phyloP scores from a whole-genome alignment of 2,329 filamentous ascomycete species.

The Beauveria asiatica region DNA sequence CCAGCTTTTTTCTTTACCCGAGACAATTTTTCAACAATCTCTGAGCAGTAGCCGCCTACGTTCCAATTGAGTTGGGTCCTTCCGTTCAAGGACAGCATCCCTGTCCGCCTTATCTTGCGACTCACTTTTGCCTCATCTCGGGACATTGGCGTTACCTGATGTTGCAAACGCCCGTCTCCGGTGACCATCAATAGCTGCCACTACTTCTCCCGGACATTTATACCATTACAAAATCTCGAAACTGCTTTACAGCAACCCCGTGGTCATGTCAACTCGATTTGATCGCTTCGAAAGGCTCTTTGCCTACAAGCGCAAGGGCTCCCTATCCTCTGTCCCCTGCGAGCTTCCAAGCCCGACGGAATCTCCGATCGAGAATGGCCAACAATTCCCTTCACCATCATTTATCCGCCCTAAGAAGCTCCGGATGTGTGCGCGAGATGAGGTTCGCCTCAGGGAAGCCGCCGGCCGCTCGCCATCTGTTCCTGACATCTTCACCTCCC shows the following conservation, averaged over 20 bases:
- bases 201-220: background rate
- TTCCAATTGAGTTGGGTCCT: background rate
- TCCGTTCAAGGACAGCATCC: background rate
- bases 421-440: slow-evolving; percentile 50
- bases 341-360: slow-evolving; percentile 17
- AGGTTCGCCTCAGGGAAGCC: slow-evolving; percentile 26
- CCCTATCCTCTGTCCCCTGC: slow-evolving; percentile 18
- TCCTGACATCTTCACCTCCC: slow-evolving; percentile 4
- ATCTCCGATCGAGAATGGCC: slow-evolving; percentile 18
- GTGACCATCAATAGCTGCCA: background rate
- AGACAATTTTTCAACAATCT: background rate
- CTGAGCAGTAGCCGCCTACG: background rate
- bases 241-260: background rate
- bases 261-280: slow-evolving; percentile 39
- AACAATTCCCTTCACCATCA: slow-evolving; percentile 41
- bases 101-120: background rate
- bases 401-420: slow-evolving; percentile 48
- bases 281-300: slow-evolving; percentile 46
- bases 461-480: slow-evolving; percentile 18
- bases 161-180: slow-evolving; percentile 10
- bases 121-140: slow-evolving; percentile 8
- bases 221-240: background rate
- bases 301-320: slow-evolving; percentile 32
- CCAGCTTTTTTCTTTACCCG: background rate
- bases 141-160: slow-evolving; percentile 1